Base-by-base conservation (phyloP, 768 basidiomycete species). In the Megacollybia marginata region DNA sequence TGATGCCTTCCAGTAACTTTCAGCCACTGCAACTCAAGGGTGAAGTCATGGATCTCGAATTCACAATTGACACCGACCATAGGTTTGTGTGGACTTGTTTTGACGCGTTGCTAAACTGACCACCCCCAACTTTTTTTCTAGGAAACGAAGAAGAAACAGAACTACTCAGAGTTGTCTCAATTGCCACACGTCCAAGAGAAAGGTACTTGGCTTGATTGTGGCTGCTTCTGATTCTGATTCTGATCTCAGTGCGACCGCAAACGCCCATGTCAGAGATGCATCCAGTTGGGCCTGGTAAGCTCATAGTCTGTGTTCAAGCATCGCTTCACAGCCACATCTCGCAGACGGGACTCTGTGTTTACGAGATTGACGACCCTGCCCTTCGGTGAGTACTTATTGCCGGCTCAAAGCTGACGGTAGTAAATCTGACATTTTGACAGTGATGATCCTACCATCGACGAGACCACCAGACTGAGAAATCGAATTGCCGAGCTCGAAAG, bases 171-270 rank as follows among this genome's bases (percentile, higher is more conserved):
- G 87, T 62, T 86, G 83, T 62, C 69, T 85, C 52, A 90, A 90
- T 60, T 95, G 92, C 70, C 92, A 95, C 68, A 92, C 91, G 42
- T 92, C 92, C 48, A 95, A 95, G 70, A 73, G 92, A 58, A 93
- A 93, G 78, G 91, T 91, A 54, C 49, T 74, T 48, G 32, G 9
- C 15, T 40, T 13, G n/a, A n/a, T n/a, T n/a, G n/a, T n/a, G n/a
- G 18, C 49, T 49, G 53, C 18, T 52, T 40, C 9, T 34, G 9
- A 42, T 47, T 28, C 48, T 52, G 16, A 44, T 48, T 44, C 48
- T 36, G 16, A 48, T 33, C 44, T 20, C 59, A 92, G 89, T 95
- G 92, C 62, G 92, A 95, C 69, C 75, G 92, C 50, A 92, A 92
- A 62, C 77, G 92, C 36, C 92, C 92, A 16, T 95, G 92, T 67